Base-by-base conservation (phyloP, 2,329 filamentous ascomycete species). In the Ascochyta clinopodiicola region DNA sequence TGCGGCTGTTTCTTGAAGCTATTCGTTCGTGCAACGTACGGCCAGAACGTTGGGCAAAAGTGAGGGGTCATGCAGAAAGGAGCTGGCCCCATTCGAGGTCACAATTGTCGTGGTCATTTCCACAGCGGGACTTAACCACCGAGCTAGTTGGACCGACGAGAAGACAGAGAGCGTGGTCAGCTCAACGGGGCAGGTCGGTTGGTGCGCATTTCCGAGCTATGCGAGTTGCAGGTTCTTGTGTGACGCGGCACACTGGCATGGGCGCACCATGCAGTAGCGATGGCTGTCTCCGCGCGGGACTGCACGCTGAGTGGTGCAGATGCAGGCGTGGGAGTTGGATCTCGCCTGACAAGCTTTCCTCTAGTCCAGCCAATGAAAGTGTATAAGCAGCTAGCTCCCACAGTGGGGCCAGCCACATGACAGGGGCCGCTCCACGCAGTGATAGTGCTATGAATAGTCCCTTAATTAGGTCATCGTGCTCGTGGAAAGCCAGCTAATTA, bases 321-420 rank as follows among this genome's bases (percentile, higher is more conserved):
- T 63, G 59, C 54, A 63, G 60, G 62, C 62, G 47, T 63, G 59
- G 62, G 42, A 62, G 64, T 66, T 63, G 66, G 64, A 59, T 64
- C 67, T 65, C 70, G 72, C 70, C 72, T 64, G 67, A 70, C 67
- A 75, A 75, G 72, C 70, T 72, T 74, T 71, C 62, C 62, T 54
- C 62, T 70, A 69, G 62, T 59, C 36, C 42, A 38, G 51, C 73
- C 72, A 74, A 75, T 75, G 35, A 61, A 40, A 57, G 46, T 53
- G 61, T 49, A 46, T 44, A 68, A 51, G 51, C 12, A 17, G 40
- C 55, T 64, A 67, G 67, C 60, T 53, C 58, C 64, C 61, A 56
- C 38, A 56, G 51, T 37, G 62, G 59, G 40, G 47, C 62, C 63
- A 63, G 59, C 59, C 54, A 66, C 42, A 24, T 15, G 47, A 49